Base-by-base conservation (phyloP, 1,139 yeast species). In the Diutina sp. region DNA sequence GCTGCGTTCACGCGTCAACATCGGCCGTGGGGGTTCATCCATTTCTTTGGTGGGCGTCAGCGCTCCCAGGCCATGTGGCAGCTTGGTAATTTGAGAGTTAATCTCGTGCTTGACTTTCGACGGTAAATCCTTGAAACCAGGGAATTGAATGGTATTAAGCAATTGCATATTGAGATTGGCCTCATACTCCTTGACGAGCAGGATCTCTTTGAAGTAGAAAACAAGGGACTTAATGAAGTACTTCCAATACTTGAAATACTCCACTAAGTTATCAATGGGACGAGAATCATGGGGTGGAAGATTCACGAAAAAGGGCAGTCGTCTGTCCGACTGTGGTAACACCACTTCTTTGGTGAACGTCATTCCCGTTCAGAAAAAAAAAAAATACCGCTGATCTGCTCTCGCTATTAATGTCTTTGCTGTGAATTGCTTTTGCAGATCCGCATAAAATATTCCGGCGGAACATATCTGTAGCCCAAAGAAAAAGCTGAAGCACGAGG, bases 181-280 rank as follows among this genome's bases (percentile, higher is more conserved):
- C 61, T 83, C 84, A 62, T 85, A 87, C 66, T 84, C 87, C 64
- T 84, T 85, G 35, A 87, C 84, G 58, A 83, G 72, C 4, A 84
- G 72, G 51, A 84, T 74, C 61, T 85, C 88, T 60, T 80, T 81
- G 61, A 83, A 77, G 66, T 87, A 87, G 60, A 75, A 73, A 44
- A 82, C 73, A 59, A 86, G 66, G 18, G 87, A 82, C 62, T 83
- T 83, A 60, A 87, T 74, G 59, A 86, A 78, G 67, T 80, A 81
- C 64, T 85, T 83, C 90, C 91, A 87, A 58, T 80, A 77, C 59
- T 83, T 82, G 67, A 87, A 86, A 64, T 87, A 74, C 57, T 74
- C 78, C 57, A 80, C 69, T 63, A 81, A 69, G 56, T 74, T 74
- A 61, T 79, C 83, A 25, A 79, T 73, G 2, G 85, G 85, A 57